Base-by-base conservation (phyloP, 2,329 filamentous ascomycete species). In the Fusarium coicis region DNA sequence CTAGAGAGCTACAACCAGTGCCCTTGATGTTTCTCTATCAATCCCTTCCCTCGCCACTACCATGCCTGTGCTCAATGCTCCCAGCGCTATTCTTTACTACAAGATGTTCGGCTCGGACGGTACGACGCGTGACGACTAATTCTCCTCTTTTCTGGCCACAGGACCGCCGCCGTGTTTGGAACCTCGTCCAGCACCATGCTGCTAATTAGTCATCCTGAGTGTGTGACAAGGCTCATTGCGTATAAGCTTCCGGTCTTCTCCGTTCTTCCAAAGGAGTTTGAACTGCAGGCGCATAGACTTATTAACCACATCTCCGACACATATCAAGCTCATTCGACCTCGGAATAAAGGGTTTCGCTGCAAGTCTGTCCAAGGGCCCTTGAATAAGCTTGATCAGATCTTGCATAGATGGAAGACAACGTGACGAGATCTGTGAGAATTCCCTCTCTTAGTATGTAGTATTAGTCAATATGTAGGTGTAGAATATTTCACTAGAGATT, bases 391-490 rank as follows among this genome's bases (percentile, higher is more conserved):
- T n/a, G 21, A 42, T 42, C 8, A 11, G 12, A 40, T 40, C 12
- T 19, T 40, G 12, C 12, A 40, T 40, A 4, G 7, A 40, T 40
- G 5, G 7, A n/a, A 40, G 9, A 21, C 7, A 18, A 1, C 7
- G 39, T 18, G 12, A n/a, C 39, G 21, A 40, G 1, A 40, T 40
- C 21, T 11, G 21, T 14, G 21, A 12, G 8, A 40, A 5, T n/a
- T 40, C 19, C 12, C 39, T n/a, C 2, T 40, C 18, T 40, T 40
- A n/a, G 7, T 15, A n/a, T 16, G 5, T n/a, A 14, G 14, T n/a
- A n/a, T n/a, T n/a, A 6, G 14, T 19, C 8, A 5, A n/a, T 15
- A n/a, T 4, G 2, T 15, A 7, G 1, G 15, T 6, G 10, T 4
- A 15, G 14, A 42, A 10, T n/a, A 5, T 16, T n/a, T 4, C n/a